Evolutionary conservation across 2,329 filamentous ascomycete genomes (phyloP), one percentile per base, ranked within the genome.

Genomic region (Colletotrichum simmondsii): DNA sequence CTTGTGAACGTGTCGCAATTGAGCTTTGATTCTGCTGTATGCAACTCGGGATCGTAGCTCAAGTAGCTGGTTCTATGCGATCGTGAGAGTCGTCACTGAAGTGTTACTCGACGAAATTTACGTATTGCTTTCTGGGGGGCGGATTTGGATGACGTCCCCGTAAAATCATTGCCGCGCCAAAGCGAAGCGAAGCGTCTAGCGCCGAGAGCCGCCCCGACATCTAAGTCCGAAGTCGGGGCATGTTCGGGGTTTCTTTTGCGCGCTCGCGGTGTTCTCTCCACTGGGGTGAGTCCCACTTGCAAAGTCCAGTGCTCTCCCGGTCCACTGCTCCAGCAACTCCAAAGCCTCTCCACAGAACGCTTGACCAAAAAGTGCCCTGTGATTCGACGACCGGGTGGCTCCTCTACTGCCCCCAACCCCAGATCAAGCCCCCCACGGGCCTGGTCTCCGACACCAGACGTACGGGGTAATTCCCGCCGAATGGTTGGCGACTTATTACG

Each of bases 381-480:
- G 70, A 74, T 73, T 74, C 62, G 73, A 65, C 32, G 52, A 49
- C 32, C 30, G 35, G 46, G 37, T 42, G 65, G 46, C 35, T 57
- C 57, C 28, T 32, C 42, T 61, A 53, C 28, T 73, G 56, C 30
- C 57, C 68, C 68, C 65, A 62, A 74, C 73, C 70, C 70, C 65
- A 53, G 61, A 59, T 71, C 53, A 54, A 54, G 63, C 46, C 46
- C 62, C 71, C 71, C 63, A 61, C 57, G 42, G 63, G 64, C 42
- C 66, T 60, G 60, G 42, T 63, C 46, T 52, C 66, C 64, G 35
- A 30, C 42, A 19, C 46, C 54, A 64, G 65, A 71, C 73, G 71
- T 73, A 76, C 76, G 76, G 76, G 76, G 76, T 68, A 78, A 77
- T 77, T 76, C 68, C 70, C 56, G 71, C 76, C 77, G 77, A 77